Conservation (phyloP, 768 basidiomycete species). For the Boletus tylopilopsis region DNA sequence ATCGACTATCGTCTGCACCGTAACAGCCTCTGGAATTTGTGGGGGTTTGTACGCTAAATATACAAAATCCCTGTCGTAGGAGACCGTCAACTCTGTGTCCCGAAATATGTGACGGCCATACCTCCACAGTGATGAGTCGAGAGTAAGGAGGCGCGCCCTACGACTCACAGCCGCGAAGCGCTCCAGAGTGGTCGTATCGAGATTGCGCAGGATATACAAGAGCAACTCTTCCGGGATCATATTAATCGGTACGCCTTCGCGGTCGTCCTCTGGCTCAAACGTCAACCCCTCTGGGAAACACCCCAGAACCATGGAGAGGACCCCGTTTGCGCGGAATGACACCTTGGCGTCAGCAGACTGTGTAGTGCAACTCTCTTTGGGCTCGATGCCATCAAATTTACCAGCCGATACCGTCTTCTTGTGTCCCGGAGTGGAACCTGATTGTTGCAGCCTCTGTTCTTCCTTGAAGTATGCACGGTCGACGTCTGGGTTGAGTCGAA, state of each 20-base stretch:
- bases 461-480: slow-evolving; percentile 65
- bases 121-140: slow-evolving; percentile 79
- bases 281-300: slow-evolving; percentile 45
- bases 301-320: slow-evolving; percentile 46
- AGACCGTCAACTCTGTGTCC: slow-evolving; percentile 5
- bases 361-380: slow-evolving; percentile 71
- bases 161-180: slow-evolving; percentile 71
- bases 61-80: slow-evolving; percentile 54
- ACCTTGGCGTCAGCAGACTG: slow-evolving; percentile 43
- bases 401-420: slow-evolving; percentile 81
- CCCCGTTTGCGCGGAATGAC: slow-evolving; percentile 29
- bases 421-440: slow-evolving; percentile 32
- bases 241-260: slow-evolving; percentile 49
- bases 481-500: slow-evolving; percentile 71
- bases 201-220: slow-evolving; percentile 56
- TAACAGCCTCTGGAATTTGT: slow-evolving; percentile 56
- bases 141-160: slow-evolving; percentile 67
- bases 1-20: slow-evolving; percentile 47
- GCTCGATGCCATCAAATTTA: slow-evolving; percentile 52
- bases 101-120: slow-evolving; percentile 27
- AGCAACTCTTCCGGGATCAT: slow-evolving; percentile 75
- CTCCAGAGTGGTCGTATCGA: slow-evolving; percentile 70
- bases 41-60: slow-evolving; percentile 66
- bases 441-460: slow-evolving; percentile 36
- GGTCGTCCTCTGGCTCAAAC: slow-evolving; percentile 72